phyloP scores from a whole-genome alignment of 2,329 filamentous ascomycete genomes.

The Magnaporthiopsis rhizophila region DNA sequence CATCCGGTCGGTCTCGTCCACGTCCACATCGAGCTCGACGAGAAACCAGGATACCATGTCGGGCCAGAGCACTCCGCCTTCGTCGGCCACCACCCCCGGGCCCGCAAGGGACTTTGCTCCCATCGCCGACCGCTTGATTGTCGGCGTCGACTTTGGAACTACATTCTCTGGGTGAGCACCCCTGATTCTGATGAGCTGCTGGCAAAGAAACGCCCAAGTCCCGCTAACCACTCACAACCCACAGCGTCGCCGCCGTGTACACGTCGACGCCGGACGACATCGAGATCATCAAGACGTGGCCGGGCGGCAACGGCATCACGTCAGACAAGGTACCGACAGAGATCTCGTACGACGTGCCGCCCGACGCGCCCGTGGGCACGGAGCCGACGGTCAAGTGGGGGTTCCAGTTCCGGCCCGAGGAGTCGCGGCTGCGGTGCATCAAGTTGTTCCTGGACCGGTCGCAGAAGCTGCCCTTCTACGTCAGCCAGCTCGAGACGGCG shows the following conservation, averaged over 20 bases:
- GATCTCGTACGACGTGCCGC: constrained; percentile 52
- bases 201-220: neutral
- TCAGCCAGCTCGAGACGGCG: constrained; percentile 68
- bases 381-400: constrained; percentile 62
- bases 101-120: constrained; percentile 42
- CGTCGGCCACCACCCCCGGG: constrained; percentile 51
- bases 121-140: constrained; percentile 58
- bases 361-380: constrained; percentile 27
- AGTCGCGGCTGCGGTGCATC: constrained; percentile 69
- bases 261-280: constrained; percentile 71
- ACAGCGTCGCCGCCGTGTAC: constrained; percentile 62
- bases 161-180: constrained; percentile 65
- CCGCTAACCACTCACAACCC: neutral
- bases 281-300: constrained; percentile 80
- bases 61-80: constrained; percentile 40
- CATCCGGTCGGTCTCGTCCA: constrained; percentile 26
- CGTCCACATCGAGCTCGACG: constrained; percentile 20
- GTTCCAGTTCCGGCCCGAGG: constrained; percentile 73
- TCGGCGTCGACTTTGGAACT: constrained; percentile 79
- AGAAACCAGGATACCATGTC: constrained; percentile 47
- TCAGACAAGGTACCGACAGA: constrained; percentile 81
- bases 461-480: constrained; percentile 74
- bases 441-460: constrained; percentile 77
- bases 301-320: constrained; percentile 77
- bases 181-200: neutral